These are phyloP conservation scores for Diplodia mutila DNA, from an alignment of 2,329 filamentous ascomycete genomes.

Conservation along the genomic window DNA sequence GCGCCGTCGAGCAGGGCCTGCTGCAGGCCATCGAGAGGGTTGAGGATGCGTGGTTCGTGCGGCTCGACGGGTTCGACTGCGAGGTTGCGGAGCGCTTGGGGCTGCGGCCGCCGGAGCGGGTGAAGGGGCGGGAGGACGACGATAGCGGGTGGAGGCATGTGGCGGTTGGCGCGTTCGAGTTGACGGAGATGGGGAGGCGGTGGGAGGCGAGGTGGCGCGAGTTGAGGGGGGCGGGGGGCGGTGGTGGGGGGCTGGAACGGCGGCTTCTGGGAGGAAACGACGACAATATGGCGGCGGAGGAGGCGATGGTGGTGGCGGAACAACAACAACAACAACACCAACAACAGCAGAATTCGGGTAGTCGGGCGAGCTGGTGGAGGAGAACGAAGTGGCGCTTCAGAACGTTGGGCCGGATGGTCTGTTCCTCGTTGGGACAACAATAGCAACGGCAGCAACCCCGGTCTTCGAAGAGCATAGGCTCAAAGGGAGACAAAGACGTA, in stretches of 20 bases:
- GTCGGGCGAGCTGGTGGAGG: background rate
- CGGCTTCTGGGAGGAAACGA: too few species aligned
- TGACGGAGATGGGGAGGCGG: conserved; percentile 18
- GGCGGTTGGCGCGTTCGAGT: conserved; percentile 22
- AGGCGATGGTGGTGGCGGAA: too few species aligned
- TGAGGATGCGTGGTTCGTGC: background rate
- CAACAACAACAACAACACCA: background rate
- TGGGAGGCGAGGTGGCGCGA: background rate
- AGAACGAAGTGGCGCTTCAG: background rate
- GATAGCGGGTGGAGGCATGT: conserved; percentile 25
- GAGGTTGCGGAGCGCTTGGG: background rate
- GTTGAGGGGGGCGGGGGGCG: background rate
- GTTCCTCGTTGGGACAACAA: background rate
- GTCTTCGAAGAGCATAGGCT: background rate
- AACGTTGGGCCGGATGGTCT: background rate
- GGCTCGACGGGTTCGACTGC: background rate
- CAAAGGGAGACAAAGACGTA: background rate
- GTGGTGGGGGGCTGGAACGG: background rate
- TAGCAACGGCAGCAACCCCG: background rate
- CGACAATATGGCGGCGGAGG: background rate
- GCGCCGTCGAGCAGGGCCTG: background rate
- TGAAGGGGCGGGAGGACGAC: background rate
- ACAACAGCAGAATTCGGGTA: background rate
- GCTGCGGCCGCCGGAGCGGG: background rate
- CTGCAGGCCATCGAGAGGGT: background rate